phyloP scores from a whole-genome alignment of 345 rosid genomes.

The Eucalyptus fibrosa region DNA sequence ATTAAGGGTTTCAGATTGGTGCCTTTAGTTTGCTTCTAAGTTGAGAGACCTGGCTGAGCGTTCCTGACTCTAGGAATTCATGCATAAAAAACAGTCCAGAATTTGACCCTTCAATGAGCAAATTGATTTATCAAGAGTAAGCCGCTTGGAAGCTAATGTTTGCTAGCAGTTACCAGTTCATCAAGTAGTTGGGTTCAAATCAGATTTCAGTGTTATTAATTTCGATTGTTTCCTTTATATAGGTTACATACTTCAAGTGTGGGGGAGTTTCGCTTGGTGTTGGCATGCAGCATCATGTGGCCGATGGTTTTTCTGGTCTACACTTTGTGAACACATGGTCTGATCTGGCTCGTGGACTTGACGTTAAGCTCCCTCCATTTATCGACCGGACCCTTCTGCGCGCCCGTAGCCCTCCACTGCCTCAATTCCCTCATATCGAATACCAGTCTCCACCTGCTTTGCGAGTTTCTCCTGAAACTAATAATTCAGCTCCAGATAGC shows the following conservation, averaged over 20 bases:
- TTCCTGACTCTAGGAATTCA: background rate
- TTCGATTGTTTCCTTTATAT: background rate
- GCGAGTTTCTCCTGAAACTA: background rate
- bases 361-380: conserved; percentile 56
- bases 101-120: background rate
- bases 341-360: conserved; percentile 90
- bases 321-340: conserved; percentile 95
- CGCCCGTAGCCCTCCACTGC: conserved; percentile 76
- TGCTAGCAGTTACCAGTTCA: background rate
- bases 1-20: background rate
- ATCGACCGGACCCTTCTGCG: conserved; percentile 77
- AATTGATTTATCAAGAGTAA: background rate
- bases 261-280: conserved; percentile 71
- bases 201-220: background rate
- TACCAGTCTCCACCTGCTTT: background rate
- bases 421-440: conserved; percentile 60
- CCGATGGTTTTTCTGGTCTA: conserved; percentile 27
- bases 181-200: background rate
- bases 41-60: background rate
- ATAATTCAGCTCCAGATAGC: conserved; percentile 16
- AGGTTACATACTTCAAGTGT: background rate
- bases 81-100: background rate
- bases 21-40: background rate
- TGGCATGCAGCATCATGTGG: background rate
- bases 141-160: background rate